phyloP scores from a whole-genome alignment of 139 green algal species.

The Auxenochlorella pyrenoidosa region DNA sequence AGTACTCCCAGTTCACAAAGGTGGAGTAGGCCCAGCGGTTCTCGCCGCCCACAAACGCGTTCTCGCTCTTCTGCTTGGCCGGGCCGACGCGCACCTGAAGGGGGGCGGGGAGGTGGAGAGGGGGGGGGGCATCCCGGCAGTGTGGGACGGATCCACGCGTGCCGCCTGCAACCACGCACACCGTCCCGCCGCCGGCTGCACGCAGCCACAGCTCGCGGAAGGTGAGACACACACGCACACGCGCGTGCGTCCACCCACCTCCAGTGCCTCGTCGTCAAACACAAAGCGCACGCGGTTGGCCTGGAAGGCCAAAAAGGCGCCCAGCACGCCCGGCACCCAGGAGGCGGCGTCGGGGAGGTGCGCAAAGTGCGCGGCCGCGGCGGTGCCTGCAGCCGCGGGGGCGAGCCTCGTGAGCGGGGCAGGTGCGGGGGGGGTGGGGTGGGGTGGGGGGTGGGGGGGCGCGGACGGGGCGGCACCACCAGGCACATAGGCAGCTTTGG shows the following conservation, averaged over 20 bases:
- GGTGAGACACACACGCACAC: too few species aligned
- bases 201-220: too few species aligned
- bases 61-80: conserved; percentile 72
- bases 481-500: too few species aligned
- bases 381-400: conserved; percentile 3
- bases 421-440: background rate
- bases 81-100: conserved; percentile 66
- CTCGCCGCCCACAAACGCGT: conserved; percentile 86
- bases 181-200: too few species aligned
- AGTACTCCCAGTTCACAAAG: conserved; percentile 94
- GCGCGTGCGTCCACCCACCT: conserved; percentile 42
- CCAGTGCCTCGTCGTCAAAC: conserved; percentile 79
- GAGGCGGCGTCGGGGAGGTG: conserved; percentile 27
- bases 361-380: conserved; percentile 36
- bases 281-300: conserved; percentile 81
- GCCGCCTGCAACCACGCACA: too few species aligned
- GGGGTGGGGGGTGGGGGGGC: too few species aligned
- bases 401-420: too few species aligned
- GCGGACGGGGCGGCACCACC: too few species aligned
- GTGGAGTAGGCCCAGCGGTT: conserved; percentile 88
- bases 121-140: too few species aligned
- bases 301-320: conserved; percentile 79
- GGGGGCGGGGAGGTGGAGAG: too few species aligned
- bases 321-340: conserved; percentile 63
- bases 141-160: too few species aligned